Evolutionary conservation across 169 alveolate species (phyloP).

Genomic region (Amoebophrya sp.): DNA sequence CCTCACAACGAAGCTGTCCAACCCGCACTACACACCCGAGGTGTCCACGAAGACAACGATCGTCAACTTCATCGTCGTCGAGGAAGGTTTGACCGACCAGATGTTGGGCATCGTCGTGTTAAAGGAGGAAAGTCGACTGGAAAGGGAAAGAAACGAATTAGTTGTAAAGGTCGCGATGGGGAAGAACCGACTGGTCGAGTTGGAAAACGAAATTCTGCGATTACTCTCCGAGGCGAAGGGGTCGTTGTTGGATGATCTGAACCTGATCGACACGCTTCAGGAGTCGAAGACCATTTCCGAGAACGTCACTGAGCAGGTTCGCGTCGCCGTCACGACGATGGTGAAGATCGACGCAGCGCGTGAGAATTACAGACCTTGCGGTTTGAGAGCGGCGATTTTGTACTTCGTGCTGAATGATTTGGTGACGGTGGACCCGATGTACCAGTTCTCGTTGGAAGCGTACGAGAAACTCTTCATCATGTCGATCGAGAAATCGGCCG

Average conservation of each 20-base stretch:
- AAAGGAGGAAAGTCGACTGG: constrained; percentile 73
- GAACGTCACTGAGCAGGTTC: constrained; percentile 33
- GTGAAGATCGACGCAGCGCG: constrained; percentile 58
- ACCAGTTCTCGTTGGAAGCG: constrained; percentile 76
- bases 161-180: constrained; percentile 75
- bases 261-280: constrained; percentile 72
- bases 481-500: constrained; percentile 58
- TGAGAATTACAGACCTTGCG: constrained; percentile 77
- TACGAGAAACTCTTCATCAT: constrained; percentile 64
- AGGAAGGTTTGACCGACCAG: constrained; percentile 80
- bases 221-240: constrained; percentile 73
- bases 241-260: constrained; percentile 73
- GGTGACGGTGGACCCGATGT: constrained; percentile 80
- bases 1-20: constrained; percentile 80
- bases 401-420: constrained; percentile 79
- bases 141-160: constrained; percentile 67
- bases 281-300: constrained; percentile 49
- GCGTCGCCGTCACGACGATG: constrained; percentile 49
- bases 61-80: constrained; percentile 80
- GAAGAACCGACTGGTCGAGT: constrained; percentile 62
- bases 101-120: constrained; percentile 71
- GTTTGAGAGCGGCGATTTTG: constrained; percentile 71
- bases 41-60: constrained; percentile 73
- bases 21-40: constrained; percentile 89
- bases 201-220: constrained; percentile 76